Conservation (phyloP, 2,329 filamentous ascomycete genomes). For the Myotisia sp. region DNA sequence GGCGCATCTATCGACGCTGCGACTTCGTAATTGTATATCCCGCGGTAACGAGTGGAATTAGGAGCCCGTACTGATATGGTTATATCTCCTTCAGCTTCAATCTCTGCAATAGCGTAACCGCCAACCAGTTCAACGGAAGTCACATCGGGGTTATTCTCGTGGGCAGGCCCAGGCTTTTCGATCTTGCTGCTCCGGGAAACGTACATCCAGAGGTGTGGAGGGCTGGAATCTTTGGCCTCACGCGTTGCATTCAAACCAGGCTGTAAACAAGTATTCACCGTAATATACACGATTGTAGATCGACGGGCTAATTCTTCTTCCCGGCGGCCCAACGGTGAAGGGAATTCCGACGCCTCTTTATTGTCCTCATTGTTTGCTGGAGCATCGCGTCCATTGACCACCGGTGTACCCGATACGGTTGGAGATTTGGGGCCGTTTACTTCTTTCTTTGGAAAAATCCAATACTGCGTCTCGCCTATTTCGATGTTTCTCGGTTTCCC, state of each 20-base stretch:
- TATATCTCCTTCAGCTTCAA: conserved; percentile 49
- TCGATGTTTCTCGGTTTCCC: conserved; percentile 46
- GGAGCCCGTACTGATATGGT: conserved; percentile 66
- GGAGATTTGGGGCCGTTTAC: conserved; percentile 35
- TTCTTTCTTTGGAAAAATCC: conserved; percentile 46
- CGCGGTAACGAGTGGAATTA: conserved; percentile 46
- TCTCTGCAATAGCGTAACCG: conserved; percentile 53
- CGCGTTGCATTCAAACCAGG: conserved; percentile 44
- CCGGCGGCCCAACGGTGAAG: conserved; percentile 13
- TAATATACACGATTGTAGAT: conserved; percentile 53
- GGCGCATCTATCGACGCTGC: conserved; percentile 66
- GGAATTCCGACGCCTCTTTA: conserved; percentile 15
- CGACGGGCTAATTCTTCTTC: conserved; percentile 16
- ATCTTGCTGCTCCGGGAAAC: conserved; percentile 54
- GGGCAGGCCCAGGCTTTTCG: conserved; percentile 50
- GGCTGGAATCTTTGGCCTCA: conserved; percentile 28
- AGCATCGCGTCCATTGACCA: neutral
- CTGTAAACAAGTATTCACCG: conserved; percentile 73
- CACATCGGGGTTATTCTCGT: conserved; percentile 28
- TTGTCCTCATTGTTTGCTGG: conserved; percentile 8
- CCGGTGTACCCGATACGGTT: conserved; percentile 14
- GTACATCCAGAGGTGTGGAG: conserved; percentile 65
- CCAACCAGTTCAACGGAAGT: conserved; percentile 41
- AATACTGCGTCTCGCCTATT: conserved; percentile 49
- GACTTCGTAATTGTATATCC: conserved; percentile 65